Evolutionary conservation across 2,329 filamentous ascomycete species (phyloP), one percentile per base, ranked within the genome.

Genomic region (Fusarium falciforme): DNA sequence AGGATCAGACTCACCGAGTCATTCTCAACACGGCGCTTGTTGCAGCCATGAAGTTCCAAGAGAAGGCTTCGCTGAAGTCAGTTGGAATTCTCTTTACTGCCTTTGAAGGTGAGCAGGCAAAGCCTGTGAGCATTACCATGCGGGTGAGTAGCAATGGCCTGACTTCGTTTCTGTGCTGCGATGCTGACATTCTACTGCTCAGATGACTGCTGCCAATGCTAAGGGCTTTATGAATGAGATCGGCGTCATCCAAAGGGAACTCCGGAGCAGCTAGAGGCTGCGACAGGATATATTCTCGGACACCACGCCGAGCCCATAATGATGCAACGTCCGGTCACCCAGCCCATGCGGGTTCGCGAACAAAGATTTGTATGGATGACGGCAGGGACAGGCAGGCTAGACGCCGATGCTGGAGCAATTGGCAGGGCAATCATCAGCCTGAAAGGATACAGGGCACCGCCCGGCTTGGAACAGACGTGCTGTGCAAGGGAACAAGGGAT

Each of bases 1-100:
- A 97, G 75, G 95, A 98, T 79, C 94, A 95, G 69, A 96, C 94
- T 1, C 91, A 95, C 78, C 90, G 94, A 25, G 91, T 98, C 63
- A 92, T 98, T 71, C 86, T 98, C 60, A 98, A 98, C 83, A 94
- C 93, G 1, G 90, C 92, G 1, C 88, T 98, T 68, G 89, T 94
- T 68, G 92, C 93, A 66, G 90, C 91, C 6, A 93, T 97, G 89
- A 90, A 91, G 52, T 94, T 97, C 79, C 92, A 94, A 69, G 90
- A 95, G 61, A 93, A 93, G 77, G 91, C 94, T 33, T 90, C 89
- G 47, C 89, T 93, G 70, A 94, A 94, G 82, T 89, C 90, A 52
- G 87, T 94, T 57, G 88, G 90, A 62, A 89, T 97, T 25, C 79
- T 91, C 40, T 92, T 92, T 76, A 92, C 89, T 1, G 90, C 90